Evolutionary conservation across 1,139 yeast genomes (phyloP).

Genomic region (Geotrichum carabidarum): DNA sequence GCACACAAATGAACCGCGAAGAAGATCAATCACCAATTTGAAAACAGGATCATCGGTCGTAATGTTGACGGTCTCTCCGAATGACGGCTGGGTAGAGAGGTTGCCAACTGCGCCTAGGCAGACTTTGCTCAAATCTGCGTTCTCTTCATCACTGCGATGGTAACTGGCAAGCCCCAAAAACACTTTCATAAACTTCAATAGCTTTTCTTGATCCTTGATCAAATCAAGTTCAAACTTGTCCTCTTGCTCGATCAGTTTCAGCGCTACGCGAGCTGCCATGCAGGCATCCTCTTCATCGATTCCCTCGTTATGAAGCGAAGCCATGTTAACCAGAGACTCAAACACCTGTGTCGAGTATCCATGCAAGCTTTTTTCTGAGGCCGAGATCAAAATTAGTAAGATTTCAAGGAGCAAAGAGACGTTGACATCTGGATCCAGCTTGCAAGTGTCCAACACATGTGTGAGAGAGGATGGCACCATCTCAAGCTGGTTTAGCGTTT

Average conservation of each 20-base stretch:
- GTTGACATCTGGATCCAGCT: conserved; percentile 1
- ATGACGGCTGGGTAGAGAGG: background rate
- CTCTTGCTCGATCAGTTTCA: conserved; percentile 1
- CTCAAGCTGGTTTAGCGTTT: conserved; percentile 1
- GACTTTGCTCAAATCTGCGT: conserved; percentile 9
- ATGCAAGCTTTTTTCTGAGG: background rate
- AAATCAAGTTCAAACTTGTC: background rate
- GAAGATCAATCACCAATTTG: conserved; percentile 1
- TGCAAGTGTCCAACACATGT: background rate
- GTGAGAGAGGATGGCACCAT: background rate
- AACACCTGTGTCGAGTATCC: background rate
- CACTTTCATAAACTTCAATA: conserved; percentile 21
- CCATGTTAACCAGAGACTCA: background rate
- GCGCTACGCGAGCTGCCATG: background rate
- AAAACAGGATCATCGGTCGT: conserved; percentile 20
- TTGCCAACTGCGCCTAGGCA: conserved; percentile 9
- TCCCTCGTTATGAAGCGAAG: background rate
- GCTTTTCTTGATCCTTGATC: conserved; percentile 6
- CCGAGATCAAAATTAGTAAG: background rate
- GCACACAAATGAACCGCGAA: conserved; percentile 9
- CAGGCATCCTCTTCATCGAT: background rate
- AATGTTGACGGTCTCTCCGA: conserved; percentile 18
- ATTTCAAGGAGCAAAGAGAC: background rate
- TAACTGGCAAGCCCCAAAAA: conserved; percentile 19
- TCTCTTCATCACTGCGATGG: conserved; percentile 1